Conservation (phyloP, 306 rosid species). For the Malus fusca region DNA sequence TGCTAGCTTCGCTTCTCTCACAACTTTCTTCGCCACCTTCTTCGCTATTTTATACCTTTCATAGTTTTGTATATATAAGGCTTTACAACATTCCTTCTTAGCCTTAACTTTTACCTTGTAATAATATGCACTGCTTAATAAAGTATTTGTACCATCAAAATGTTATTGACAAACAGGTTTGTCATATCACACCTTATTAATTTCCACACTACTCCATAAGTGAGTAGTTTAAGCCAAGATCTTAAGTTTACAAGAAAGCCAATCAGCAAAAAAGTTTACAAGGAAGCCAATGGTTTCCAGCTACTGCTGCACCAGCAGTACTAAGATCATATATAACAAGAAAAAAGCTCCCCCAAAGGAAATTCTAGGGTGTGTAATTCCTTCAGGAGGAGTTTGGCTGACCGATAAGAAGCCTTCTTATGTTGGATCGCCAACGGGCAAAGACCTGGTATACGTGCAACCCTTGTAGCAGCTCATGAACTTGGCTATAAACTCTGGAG, state of each 20-base stretch:
- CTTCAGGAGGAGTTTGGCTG: neutral
- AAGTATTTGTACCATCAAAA: neutral
- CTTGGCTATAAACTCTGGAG: slow-evolving; percentile 46
- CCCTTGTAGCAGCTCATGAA: slow-evolving; percentile 45
- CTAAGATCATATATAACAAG: neutral
- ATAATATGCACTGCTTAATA: neutral
- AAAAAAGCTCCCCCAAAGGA: neutral
- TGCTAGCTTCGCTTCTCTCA: too few species aligned
- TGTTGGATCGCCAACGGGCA: neutral
- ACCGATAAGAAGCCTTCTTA: neutral
- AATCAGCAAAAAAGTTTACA: neutral
- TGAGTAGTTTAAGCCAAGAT: neutral
- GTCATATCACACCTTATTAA: neutral
- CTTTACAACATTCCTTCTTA: too few species aligned
- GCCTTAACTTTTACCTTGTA: neutral
- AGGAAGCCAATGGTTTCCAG: neutral
- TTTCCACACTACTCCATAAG: neutral
- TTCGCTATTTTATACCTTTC: too few species aligned
- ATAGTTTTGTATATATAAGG: too few species aligned
- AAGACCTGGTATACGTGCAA: neutral
- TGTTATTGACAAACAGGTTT: neutral
- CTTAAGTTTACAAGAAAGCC: neutral
- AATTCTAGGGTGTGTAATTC: neutral
- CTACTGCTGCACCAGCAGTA: neutral
- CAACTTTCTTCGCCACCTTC: too few species aligned